These are phyloP conservation scores for Zymoseptoria ardabiliae DNA, from an alignment of 2,329 filamentous ascomycete species.

Conservation along the genomic window DNA sequence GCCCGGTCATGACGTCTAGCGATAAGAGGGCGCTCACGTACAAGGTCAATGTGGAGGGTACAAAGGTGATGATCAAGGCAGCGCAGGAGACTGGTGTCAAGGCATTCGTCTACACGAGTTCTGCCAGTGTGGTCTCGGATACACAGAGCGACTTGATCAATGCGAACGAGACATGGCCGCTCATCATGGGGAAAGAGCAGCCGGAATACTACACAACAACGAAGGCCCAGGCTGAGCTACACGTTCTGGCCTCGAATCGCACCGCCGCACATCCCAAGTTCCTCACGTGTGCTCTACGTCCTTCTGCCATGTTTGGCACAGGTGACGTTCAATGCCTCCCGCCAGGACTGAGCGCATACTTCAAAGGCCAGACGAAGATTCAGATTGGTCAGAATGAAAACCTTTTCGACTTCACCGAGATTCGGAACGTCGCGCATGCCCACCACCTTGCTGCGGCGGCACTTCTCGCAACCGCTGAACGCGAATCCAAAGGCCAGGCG, in stretches of 20 bases:
- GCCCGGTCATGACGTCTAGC: slow-evolving; percentile 33
- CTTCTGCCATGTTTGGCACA: slow-evolving; percentile 46
- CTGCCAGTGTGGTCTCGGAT: slow-evolving; percentile 44
- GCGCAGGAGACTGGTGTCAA: slow-evolving; percentile 44
- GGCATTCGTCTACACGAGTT: slow-evolving; percentile 48
- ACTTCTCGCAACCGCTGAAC: slow-evolving; percentile 39
- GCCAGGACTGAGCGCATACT: slow-evolving; percentile 38
- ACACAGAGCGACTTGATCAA: slow-evolving; percentile 40
- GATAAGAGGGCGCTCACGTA: slow-evolving; percentile 37
- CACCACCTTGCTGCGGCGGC: slow-evolving; percentile 46
- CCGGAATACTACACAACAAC: slow-evolving; percentile 46
- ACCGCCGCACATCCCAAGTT: slow-evolving; percentile 34
- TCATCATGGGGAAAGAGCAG: slow-evolving; percentile 40
- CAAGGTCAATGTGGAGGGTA: slow-evolving; percentile 47
- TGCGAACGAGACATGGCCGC: slow-evolving; percentile 42
- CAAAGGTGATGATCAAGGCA: slow-evolving; percentile 41
- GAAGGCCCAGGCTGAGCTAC: slow-evolving; percentile 43
- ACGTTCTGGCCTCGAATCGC: slow-evolving; percentile 45
- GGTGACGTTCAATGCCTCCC: slow-evolving; percentile 42
- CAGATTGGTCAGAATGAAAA: slow-evolving; percentile 47
- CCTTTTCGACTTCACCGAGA: slow-evolving; percentile 48
- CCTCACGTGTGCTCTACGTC: slow-evolving; percentile 44
- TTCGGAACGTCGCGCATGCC: slow-evolving; percentile 45
- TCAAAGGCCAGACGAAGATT: slow-evolving; percentile 42
- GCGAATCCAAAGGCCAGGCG: slow-evolving; percentile 23